Evolutionary conservation across 140 eudicot genomes (phyloP), one percentile per base, ranked within the genome.

Genomic region (Flaveria floridana): DNA sequence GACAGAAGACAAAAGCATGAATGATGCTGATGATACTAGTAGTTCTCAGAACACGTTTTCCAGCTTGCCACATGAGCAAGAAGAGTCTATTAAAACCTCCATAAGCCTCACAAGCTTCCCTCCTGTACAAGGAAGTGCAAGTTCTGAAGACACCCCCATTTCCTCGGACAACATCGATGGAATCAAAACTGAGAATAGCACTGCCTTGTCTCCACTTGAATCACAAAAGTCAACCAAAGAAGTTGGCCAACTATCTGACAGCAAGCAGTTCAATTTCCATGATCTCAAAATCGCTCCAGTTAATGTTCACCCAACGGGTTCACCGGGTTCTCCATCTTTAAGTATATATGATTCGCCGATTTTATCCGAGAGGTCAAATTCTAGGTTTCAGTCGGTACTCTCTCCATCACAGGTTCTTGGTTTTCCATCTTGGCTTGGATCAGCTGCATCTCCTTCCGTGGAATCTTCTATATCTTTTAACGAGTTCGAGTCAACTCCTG

Each of bases 11-110:
- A 91, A 85, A 80, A 87, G 81, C 76, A 59, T 83, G 62, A 84
- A 76, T 75, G 97, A 91, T 65, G 82, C 62, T 25, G 97, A 95
- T 52, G 99, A 95, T 76, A 66, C 88, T 68, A 63, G 71, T 80
- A 86, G 97, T 76, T 90, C 98, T 52, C 91, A 90, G 76, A 90
- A 93, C 77, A 71, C 72, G 41, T 78, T 71, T 62, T 61, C 77
- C 12, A 89, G 96, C 81, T 74, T 89, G 83, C 95, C 96, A 61
- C 89, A 83, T 75, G 98, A 92, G 58, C 95, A 83, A 46, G 99
- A 94, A 21, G 91, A 84, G 65, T 91, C 96, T 19, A 79, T 72
- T 21, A 91, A 88, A 68, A 91, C 95, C 73, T 88, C 99, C 58
- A 78, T 87, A 77, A 91, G 97, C 72, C 62, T 84, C 23, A 85